Conservation (phyloP, 495 filamentous ascomycete species). For the Lepraria neglecta region DNA sequence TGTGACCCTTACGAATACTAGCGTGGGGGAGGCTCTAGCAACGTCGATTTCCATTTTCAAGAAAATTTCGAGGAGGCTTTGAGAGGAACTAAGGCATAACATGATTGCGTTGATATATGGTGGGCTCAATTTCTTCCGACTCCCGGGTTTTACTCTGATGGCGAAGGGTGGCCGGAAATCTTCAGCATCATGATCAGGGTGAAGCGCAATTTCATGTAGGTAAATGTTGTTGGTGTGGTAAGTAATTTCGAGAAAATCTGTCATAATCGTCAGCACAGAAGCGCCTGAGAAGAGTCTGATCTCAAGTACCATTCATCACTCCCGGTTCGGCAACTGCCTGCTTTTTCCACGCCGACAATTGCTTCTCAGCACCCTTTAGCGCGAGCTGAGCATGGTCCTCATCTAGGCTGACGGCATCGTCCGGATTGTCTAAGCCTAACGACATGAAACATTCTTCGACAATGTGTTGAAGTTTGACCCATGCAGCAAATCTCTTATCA, state of each 20-base stretch:
- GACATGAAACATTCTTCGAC: conserved; percentile 32
- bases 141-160: conserved; percentile 24
- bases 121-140: conserved; percentile 18
- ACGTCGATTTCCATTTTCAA: conserved; percentile 26
- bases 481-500: conserved; percentile 44
- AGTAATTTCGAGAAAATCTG: conserved; percentile 21
- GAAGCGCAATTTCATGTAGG: conserved; percentile 37
- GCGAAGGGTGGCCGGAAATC: conserved; percentile 30
- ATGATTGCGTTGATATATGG: conserved; percentile 35
- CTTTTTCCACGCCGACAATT: conserved; percentile 30
- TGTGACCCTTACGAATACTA: conserved; percentile 32
- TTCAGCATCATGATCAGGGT: conserved; percentile 35
- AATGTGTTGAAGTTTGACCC: conserved; percentile 33
- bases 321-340: conserved; percentile 16
- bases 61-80: conserved; percentile 33
- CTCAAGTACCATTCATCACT: conserved; percentile 25
- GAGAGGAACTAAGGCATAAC: conserved; percentile 32
- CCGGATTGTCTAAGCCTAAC: conserved; percentile 34
- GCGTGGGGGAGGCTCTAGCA: conserved; percentile 31
- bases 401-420: conserved; percentile 29
- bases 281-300: too few relatives aligned
- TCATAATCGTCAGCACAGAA: conserved; percentile 2
- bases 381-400: conserved; percentile 34
- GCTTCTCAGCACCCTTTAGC: conserved; percentile 33
- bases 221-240: conserved; percentile 32